Conservation (phyloP, 116 monocot species). For the Zostera marina region DNA sequence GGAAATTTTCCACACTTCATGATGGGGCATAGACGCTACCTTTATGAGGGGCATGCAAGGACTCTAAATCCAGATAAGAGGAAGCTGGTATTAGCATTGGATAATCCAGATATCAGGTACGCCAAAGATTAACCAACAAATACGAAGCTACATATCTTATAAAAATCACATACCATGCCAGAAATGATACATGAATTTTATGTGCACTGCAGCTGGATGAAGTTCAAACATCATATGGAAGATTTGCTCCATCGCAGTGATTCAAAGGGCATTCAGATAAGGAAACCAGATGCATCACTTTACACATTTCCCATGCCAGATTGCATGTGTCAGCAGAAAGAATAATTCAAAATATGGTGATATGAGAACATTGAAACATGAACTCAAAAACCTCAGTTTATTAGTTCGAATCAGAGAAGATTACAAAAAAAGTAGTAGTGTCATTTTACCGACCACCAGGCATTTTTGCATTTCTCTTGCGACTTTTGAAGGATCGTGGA, state of each 20-base stretch:
- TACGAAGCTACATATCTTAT: too few species aligned
- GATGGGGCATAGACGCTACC: slow-evolving; percentile 73
- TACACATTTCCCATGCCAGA: slow-evolving; percentile 88
- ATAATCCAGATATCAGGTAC: slow-evolving; percentile 73
- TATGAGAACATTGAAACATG: neutral
- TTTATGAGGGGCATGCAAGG: slow-evolving; percentile 68
- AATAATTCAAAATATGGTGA: slow-evolving; percentile 4
- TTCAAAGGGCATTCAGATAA: slow-evolving; percentile 47
- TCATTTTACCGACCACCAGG: too few species aligned
- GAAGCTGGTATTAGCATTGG: slow-evolving; percentile 59
- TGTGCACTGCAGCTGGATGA: slow-evolving; percentile 59
- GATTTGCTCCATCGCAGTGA: slow-evolving; percentile 72
- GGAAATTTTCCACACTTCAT: slow-evolving; percentile 95
- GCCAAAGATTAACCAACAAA: neutral
- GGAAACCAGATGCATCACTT: slow-evolving; percentile 48
- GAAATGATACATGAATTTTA: neutral
- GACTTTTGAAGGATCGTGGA: too few species aligned
- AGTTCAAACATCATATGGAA: slow-evolving; percentile 74
- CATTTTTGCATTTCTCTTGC: too few species aligned
- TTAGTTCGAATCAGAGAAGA: too few species aligned
- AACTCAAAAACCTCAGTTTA: neutral
- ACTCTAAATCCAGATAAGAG: slow-evolving; percentile 90
- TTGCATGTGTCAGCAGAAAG: slow-evolving; percentile 71
- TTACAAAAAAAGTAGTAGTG: too few species aligned
- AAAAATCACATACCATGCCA: too few species aligned